phyloP scores from a whole-genome alignment of 805 yeast species.

The Cyberlindnera petersonii region DNA sequence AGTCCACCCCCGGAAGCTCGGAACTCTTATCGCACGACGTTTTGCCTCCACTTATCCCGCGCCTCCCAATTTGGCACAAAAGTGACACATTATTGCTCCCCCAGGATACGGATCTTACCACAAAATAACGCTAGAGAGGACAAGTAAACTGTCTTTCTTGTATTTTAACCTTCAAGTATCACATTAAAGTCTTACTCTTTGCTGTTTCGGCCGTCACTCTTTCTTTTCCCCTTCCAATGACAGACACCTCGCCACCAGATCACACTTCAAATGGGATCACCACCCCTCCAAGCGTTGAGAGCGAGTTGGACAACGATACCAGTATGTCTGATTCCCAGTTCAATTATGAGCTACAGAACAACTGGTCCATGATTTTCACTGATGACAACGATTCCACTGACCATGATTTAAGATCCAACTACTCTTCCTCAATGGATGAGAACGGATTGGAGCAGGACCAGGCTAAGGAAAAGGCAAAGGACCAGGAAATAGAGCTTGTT shows the following conservation, averaged over 20 bases:
- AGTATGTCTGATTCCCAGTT: conserved; percentile 18
- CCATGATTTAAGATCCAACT: conserved; percentile 24
- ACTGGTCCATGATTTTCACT: conserved; percentile 30
- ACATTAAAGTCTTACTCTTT: no score
- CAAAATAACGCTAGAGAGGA: neutral
- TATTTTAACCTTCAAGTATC: no score
- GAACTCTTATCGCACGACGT: no score
- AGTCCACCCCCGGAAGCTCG: conserved; percentile 1
- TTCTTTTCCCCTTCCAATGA: no score
- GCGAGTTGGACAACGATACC: neutral
- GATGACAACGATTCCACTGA: conserved; percentile 29
- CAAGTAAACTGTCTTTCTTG: no score
- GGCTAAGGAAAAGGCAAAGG: no score
- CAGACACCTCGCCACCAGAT: conserved; percentile 6
- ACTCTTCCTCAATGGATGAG: conserved; percentile 19
- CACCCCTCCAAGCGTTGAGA: conserved; percentile 4
- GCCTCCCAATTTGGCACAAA: conserved; percentile 9
- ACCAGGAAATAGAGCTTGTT: conserved; percentile 8
- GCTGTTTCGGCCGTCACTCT: no score
- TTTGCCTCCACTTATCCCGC: conserved; percentile 8
- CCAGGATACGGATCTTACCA: neutral
- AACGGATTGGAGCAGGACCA: neutral
- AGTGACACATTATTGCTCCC: conserved; percentile 12
- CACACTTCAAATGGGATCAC: neutral
- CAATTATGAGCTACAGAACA: conserved; percentile 22